These are phyloP conservation scores for Coemansia sp. DNA, from an alignment of 192 early-diverging fungal species.

Conservation along the genomic window DNA sequence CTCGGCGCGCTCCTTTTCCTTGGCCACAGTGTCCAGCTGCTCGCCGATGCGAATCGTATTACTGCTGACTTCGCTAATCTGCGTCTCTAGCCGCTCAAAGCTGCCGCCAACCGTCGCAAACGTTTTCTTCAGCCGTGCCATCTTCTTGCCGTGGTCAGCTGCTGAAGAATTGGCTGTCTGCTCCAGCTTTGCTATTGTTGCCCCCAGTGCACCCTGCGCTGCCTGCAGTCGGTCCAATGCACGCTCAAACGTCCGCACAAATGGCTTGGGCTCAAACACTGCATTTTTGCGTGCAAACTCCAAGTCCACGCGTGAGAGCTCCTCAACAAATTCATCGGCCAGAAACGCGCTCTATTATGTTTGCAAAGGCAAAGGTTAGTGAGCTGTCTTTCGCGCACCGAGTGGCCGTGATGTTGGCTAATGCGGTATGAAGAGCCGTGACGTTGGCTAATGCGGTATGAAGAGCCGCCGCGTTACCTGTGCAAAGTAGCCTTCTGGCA, in stretches of 20 bases:
- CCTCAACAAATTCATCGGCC: constrained; percentile 61
- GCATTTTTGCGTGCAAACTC: constrained; percentile 52
- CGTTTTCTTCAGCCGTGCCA: constrained; percentile 73
- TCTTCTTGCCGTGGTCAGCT: constrained; percentile 68
- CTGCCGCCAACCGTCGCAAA: constrained; percentile 87
- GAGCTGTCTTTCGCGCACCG: not conserved
- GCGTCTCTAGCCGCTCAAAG: constrained; percentile 83
- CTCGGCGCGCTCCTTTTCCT: constrained; percentile 81
- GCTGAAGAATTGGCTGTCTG: constrained; percentile 74
- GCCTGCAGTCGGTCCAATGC: constrained; percentile 80
- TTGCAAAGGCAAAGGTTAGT: constrained; percentile 2
- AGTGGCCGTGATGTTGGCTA: not conserved
- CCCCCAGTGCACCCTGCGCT: constrained; percentile 72
- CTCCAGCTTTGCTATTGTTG: constrained; percentile 84
- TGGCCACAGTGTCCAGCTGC: constrained; percentile 94
- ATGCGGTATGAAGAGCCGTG: not conserved
- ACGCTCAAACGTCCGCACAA: constrained; percentile 88
- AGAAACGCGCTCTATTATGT: constrained; percentile 54
- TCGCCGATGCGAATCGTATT: constrained; percentile 97
- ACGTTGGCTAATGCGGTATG: not conserved
- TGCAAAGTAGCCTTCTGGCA: constrained; percentile 50
- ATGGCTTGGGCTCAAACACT: constrained; percentile 86
- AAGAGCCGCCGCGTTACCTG: constrained; percentile 34
- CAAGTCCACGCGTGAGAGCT: constrained; percentile 54
- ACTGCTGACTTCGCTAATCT: constrained; percentile 90